A percentile compares a stretch with the other conserved stretches of the same genome.
Evolutionary conservation across 176 grass and related monocot genomes (phyloP).

Genomic region (bread wheat (Triticum aestivum)): IWGSC_CS_RefSeq_v2.1 NC_057807.1:94587704-94588203

Average conservation of each 20-base stretch:
- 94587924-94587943: slow-evolving; percentile 16
- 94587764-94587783: background rate
- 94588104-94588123: background rate
- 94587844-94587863: slow-evolving; percentile 75
- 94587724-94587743: background rate
- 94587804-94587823: background rate
- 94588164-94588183: background rate
- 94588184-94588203: background rate
- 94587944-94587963: background rate
- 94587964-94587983: background rate
- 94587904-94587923: slow-evolving; percentile 26
- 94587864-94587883: slow-evolving; percentile 81
- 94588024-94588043: background rate
- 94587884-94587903: slow-evolving; percentile 98
- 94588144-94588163: background rate
- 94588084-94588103: slow-evolving; percentile 10
- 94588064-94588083: background rate
- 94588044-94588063: background rate
- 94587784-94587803: background rate
- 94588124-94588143: background rate
- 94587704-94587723: background rate
- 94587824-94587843: slow-evolving; percentile 80
- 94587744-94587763: background rate
- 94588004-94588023: background rate
- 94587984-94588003: background rate